A percentile compares a stretch with the other conserved stretches of the same genome.
phyloP scores from a whole-genome alignment of 2,329 filamentous ascomycete genomes.

The Diaporthe sp. region DNA sequence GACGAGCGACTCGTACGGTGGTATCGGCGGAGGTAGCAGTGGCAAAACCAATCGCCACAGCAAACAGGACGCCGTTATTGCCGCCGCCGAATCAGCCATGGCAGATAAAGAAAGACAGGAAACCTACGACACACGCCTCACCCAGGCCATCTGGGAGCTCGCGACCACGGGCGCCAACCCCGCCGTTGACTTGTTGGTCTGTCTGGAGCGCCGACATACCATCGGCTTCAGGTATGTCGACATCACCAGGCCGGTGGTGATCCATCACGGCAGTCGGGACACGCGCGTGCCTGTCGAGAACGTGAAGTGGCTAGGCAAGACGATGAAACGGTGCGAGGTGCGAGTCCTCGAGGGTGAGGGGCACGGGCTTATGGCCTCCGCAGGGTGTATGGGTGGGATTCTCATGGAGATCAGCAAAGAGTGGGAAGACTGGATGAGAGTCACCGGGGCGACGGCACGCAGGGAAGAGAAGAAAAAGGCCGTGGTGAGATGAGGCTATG shows the following conservation, averaged over 20 bases:
- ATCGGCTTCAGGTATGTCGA: constrained; percentile 98
- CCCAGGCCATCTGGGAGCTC: constrained; percentile 93
- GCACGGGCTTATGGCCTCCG: constrained; percentile 96
- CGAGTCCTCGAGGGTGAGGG: constrained; percentile 91
- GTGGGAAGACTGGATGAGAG: constrained; percentile 89
- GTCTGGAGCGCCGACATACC: constrained; percentile 88
- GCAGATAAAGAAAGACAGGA: constrained; percentile 80
- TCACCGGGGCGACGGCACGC: constrained; percentile 54
- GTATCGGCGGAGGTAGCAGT: constrained; percentile 21
- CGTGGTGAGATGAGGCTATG: constrained; percentile 24
- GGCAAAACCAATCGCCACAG: constrained; percentile 31
- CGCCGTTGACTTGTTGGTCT: constrained; percentile 92
- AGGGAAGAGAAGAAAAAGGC: constrained; percentile 34
- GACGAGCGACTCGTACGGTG: constrained; percentile 30
- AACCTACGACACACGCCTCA: constrained; percentile 87
- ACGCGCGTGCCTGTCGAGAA: constrained; percentile 95
- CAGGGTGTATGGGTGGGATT: constrained; percentile 92
- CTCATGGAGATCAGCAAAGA: constrained; percentile 94
- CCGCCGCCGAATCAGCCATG: constrained; percentile 71
- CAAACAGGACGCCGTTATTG: constrained; percentile 54
- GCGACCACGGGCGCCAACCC: constrained; percentile 94
- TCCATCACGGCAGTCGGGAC: constrained; percentile 93
- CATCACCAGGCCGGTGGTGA: constrained; percentile 90
- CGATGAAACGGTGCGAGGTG: constrained; percentile 94
- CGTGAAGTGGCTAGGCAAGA: constrained; percentile 92